Evolutionary conservation across 73 alveolate species (phyloP).

Genomic region (Blepharisma japonicum): DNA sequence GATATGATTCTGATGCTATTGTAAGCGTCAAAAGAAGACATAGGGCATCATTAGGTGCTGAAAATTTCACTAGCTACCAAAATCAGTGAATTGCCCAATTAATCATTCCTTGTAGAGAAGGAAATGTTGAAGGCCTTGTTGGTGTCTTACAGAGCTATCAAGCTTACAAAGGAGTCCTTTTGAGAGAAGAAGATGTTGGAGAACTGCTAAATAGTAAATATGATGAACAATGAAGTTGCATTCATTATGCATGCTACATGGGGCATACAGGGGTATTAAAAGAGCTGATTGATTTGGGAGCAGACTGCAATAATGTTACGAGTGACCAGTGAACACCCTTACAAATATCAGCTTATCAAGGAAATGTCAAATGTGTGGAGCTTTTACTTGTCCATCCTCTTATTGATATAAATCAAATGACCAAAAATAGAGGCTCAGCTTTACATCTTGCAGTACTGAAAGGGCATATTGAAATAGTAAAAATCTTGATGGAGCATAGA

Average conservation of each 20-base stretch:
- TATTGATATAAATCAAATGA: conserved; percentile 45
- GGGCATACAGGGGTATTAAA: conserved; percentile 16
- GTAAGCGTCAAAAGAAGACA: too few relatives aligned
- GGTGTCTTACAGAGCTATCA: too few relatives aligned
- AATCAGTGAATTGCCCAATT: too few relatives aligned
- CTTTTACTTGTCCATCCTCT: conserved; percentile 42
- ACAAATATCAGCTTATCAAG: conserved; percentile 53
- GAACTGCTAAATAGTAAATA: background rate
- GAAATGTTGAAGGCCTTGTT: too few relatives aligned
- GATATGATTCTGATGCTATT: too few relatives aligned
- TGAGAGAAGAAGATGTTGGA: background rate
- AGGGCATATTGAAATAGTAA: conserved; percentile 58
- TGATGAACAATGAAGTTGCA: conserved; percentile 5
- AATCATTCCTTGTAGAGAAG: too few relatives aligned
- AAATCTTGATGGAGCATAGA: conserved; percentile 52
- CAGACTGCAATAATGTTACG: conserved; percentile 43
- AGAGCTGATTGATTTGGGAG: conserved; percentile 35
- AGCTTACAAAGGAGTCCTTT: too few relatives aligned
- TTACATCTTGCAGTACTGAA: conserved; percentile 61
- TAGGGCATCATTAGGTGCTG: too few relatives aligned
- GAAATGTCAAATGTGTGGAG: conserved; percentile 50
- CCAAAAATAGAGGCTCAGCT: conserved; percentile 62
- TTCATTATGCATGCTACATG: conserved; percentile 22
- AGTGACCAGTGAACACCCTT: conserved; percentile 65
- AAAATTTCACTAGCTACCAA: too few relatives aligned